These are phyloP conservation scores for Rusavskia elegans DNA, from an alignment of 495 filamentous ascomycete genomes.

Conservation along the genomic window DNA sequence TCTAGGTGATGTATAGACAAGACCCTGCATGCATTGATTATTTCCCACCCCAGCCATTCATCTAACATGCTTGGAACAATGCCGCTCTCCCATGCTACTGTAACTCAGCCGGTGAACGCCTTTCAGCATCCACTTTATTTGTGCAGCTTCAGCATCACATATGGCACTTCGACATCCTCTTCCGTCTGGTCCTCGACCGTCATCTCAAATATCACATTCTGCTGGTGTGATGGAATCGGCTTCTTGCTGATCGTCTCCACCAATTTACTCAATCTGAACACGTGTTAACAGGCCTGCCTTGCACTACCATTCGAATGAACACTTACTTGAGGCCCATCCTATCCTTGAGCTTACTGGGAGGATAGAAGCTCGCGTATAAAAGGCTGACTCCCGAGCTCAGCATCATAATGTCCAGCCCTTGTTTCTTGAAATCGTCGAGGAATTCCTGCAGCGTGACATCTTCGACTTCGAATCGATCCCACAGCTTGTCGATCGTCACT, in stretches of 20 bases:
- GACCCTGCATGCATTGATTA: no score
- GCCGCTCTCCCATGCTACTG: neutral
- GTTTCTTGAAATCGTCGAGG: conserved; percentile 59
- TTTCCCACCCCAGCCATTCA: no score
- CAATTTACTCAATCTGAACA: conserved; percentile 59
- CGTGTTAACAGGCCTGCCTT: conserved; percentile 1
- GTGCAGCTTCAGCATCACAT: conserved; percentile 72
- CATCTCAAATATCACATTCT: conserved; percentile 91
- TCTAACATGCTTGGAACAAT: neutral
- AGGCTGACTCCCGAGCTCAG: conserved; percentile 90
- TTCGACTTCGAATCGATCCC: conserved; percentile 91
- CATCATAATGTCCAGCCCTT: conserved; percentile 78
- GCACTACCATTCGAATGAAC: neutral
- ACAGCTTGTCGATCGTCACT: conserved; percentile 83
- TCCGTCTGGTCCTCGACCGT: conserved; percentile 79
- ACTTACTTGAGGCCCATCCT: conserved; percentile 51
- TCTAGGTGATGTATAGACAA: no score
- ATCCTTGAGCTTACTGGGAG: conserved; percentile 77
- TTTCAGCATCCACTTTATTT: conserved; percentile 14
- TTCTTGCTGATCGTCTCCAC: conserved; percentile 85
- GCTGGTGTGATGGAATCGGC: conserved; percentile 76
- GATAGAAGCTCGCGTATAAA: conserved; percentile 92
- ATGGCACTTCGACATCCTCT: conserved; percentile 95
- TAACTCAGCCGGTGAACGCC: neutral
- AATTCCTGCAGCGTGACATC: conserved; percentile 76